Percentiles rank a stretch among this genome's conserved stretches.
Conservation (phyloP, 768 basidiomycete genomes). For the Termitomyces bulborhizus region DNA sequence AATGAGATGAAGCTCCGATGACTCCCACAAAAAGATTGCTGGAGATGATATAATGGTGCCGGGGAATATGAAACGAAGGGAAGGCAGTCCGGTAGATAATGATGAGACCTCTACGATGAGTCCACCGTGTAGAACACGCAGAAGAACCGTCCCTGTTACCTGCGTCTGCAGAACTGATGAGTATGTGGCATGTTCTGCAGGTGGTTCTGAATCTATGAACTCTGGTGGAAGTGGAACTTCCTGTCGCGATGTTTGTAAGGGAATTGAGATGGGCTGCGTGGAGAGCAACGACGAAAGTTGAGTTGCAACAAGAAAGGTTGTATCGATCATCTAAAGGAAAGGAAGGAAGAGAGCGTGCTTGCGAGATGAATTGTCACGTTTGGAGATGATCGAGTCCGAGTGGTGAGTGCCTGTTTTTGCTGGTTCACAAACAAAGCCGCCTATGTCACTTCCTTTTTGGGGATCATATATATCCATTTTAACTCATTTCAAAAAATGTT, state of each 20-base stretch:
- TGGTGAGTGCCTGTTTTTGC: background rate
- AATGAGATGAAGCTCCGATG: constrained; percentile 60
- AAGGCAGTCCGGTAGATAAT: constrained; percentile 55
- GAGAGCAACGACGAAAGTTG: constrained; percentile 64
- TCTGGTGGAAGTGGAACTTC: constrained; percentile 42
- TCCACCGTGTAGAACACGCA: constrained; percentile 70
- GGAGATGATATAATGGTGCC: constrained; percentile 60
- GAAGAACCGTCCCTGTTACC: constrained; percentile 57
- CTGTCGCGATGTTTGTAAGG: constrained; percentile 55
- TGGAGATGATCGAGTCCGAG: background rate
- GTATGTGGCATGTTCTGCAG: constrained; percentile 69
- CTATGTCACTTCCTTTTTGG: constrained; percentile 9
- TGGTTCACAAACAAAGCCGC: constrained; percentile 4
- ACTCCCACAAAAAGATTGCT: constrained; percentile 51
- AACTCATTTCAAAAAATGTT: no score
- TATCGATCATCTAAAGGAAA: constrained; percentile 21
- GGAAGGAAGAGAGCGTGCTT: background rate
- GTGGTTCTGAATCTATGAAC: constrained; percentile 37
- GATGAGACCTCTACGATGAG: constrained; percentile 73
- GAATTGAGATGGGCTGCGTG: constrained; percentile 41
- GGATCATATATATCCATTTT: background rate
- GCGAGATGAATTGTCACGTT: background rate
- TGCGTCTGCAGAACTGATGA: constrained; percentile 52
- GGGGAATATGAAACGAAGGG: constrained; percentile 77
- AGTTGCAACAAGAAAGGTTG: constrained; percentile 45